Base-by-base conservation (phyloP, 257 asterid genomes). In the Jacaranda mimosifolia region DNA sequence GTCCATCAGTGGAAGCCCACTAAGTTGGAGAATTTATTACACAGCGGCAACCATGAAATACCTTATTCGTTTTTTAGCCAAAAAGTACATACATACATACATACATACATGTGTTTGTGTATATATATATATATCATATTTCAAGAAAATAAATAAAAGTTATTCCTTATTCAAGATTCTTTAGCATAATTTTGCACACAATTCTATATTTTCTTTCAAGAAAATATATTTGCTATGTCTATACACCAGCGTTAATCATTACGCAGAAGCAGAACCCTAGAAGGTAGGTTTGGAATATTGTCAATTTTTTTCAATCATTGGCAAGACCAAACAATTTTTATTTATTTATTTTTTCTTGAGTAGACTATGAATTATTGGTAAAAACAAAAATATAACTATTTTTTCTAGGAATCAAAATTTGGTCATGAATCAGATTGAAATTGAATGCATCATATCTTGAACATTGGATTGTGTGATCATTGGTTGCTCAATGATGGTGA, bases 381-480 rank as follows among this genome's bases (percentile, higher is more conserved):
- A 38, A 72, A 75, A 1, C 14, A 57, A 35, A 49, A 11, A 12
- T 11, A 75, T 3, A 51, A 57, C 32, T 43, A 59, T 38, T 38
- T 59, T 52, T 9, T 51, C 49, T 42, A 15, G 38, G 39, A 43
- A 58, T 68, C 49, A 68, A 74, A 60, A 11, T 36, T 70, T 63
- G 55, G 60, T 68, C 55, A 53, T 32, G 40, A 8, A 14, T 57
- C 73, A 19, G 32, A 43, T 78, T 71, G 56, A 63, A 38, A 43
- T 78, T 71, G 56, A 63, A 38, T 78, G 67, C 48, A 62, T 40
- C 82, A 71, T 62, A 78, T 71, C 82, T 48, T 78, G 15, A 40
- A 19, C 53, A 15, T 62, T 39, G 84, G 80, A 74, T 80, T 68
- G 32, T 12, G 51, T 73, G 60, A 71, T 5, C 3, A 56, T 36